These are phyloP conservation scores for Chaetomiaceae sp. DNA, from an alignment of 2,329 filamentous ascomycete species.

Conservation along the genomic window DNA sequence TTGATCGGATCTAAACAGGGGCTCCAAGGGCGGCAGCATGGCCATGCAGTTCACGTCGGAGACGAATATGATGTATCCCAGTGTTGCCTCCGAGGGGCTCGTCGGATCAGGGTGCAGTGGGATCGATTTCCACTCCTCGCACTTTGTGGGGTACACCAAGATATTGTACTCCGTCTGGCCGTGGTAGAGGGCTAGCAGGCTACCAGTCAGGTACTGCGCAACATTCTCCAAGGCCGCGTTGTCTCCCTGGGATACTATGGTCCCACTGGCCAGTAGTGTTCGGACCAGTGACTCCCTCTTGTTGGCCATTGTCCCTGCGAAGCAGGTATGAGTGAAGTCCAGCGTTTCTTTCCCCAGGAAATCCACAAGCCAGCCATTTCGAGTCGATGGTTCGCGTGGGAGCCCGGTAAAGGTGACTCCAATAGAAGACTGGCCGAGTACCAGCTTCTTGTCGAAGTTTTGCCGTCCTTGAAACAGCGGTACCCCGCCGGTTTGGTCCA, in stretches of 20 bases:
- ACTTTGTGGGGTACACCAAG: conserved; percentile 37
- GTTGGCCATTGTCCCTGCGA: conserved; percentile 23
- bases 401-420: conserved; percentile 27
- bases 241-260: conserved; percentile 16
- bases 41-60: conserved; percentile 22
- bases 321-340: conserved; percentile 28
- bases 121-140: conserved; percentile 32
- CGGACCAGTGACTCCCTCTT: conserved; percentile 18
- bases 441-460: conserved; percentile 23
- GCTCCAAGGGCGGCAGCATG: conserved; percentile 20
- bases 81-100: conserved; percentile 13
- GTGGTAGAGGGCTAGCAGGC: conserved; percentile 35
- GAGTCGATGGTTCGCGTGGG: conserved; percentile 16
- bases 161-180: conserved; percentile 32
- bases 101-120: conserved; percentile 18
- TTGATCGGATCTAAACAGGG: not conserved
- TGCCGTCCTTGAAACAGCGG: conserved; percentile 7
- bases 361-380: conserved; percentile 21
- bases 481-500: too few species aligned
- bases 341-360: conserved; percentile 28
- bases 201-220: conserved; percentile 33
- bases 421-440: conserved; percentile 20
- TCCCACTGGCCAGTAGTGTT: conserved; percentile 26
- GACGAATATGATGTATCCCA: conserved; percentile 38
- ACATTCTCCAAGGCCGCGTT: conserved; percentile 27